Percentiles rank a stretch among this genome's conserved stretches.
Evolutionary conservation across 78 protist species (phyloP).

Genomic region (Corallochytrium limacisporum): DNA sequence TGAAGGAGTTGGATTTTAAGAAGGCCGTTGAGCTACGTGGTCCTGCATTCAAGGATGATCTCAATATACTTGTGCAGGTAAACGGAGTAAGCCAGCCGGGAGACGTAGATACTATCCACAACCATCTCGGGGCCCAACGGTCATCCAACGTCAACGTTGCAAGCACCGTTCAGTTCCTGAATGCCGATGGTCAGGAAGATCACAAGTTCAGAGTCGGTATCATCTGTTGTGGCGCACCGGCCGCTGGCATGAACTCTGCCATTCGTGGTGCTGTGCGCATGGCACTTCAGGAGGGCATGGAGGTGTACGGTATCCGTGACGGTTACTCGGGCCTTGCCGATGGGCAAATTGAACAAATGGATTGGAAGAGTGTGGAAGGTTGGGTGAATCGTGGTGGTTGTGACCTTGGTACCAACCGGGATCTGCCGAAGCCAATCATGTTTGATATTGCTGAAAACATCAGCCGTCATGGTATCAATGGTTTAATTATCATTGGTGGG

Average conservation of each 20-base stretch:
- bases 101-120: too few relatives aligned
- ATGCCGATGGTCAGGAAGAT: too few relatives aligned
- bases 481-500: constrained; percentile 53
- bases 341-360: constrained; percentile 16
- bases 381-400: constrained; percentile 37
- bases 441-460: too few relatives aligned
- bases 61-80: neutral
- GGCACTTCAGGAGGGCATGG: constrained; percentile 30
- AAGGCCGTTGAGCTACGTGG: neutral
- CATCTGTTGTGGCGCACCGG: constrained; percentile 55
- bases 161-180: too few relatives aligned
- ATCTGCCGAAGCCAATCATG: constrained; percentile 36
- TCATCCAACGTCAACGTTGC: too few relatives aligned
- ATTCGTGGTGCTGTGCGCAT: constrained; percentile 30
- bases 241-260: constrained; percentile 65
- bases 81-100: too few relatives aligned
- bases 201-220: too few relatives aligned
- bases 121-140: too few relatives aligned
- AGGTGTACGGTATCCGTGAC: constrained; percentile 26
- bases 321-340: constrained; percentile 35
- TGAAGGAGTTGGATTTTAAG: neutral
- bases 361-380: constrained; percentile 42
- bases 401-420: constrained; percentile 47
- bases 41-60: neutral
- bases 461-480: neutral